Base-by-base conservation (phyloP, 2,329 filamentous ascomycete genomes). In the Periglandula ipomoeae region DNA sequence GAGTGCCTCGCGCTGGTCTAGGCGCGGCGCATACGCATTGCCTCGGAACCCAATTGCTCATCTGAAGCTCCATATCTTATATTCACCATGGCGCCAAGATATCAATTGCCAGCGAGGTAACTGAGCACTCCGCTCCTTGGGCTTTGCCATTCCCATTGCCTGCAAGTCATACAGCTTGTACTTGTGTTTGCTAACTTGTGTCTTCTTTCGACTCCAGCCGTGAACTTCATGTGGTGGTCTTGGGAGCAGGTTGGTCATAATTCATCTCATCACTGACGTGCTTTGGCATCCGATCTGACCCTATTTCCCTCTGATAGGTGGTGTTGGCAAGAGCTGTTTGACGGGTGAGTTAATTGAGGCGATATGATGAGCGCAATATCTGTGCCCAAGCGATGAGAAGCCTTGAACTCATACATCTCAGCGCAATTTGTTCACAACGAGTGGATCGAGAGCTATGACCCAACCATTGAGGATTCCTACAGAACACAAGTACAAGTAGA, bases 391-490 rank as follows among this genome's bases (percentile, higher is more conserved):
- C 7, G 15, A 7, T 38, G 30, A 19, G 22, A 44, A 30, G 9
- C 5, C n/a, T 8, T 13, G 11, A 32, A 23, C 43, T 52, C 24
- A 47, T 26, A 17, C 17, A 59, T 57, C 45, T 41, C 52, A 89
- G 89, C 89, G 60, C 89, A 95, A 74, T 95, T 94, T 61, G 89
- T 95, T 46, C 88, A 93, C 67, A 90, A 93, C 70, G 85, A 94
- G 59, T 94, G 89, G 87, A 91, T 95, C 63, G 89, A 95, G 67
- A 87, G 82, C 65, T 88, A 88, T 68, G 84, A 88, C 64, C 84
- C 84, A 15, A 88, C 84, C 17, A 88, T 88, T 58, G 84, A 88
- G 63, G 84, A 88, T 65, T 85, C 84, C 26, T 88, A 88, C 63
- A 76, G 84, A 53, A 86, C 84, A 53, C 82, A 86, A 56, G 74